phyloP scores from a whole-genome alignment of 768 basidiomycete species.

The Boletellus ananas region DNA sequence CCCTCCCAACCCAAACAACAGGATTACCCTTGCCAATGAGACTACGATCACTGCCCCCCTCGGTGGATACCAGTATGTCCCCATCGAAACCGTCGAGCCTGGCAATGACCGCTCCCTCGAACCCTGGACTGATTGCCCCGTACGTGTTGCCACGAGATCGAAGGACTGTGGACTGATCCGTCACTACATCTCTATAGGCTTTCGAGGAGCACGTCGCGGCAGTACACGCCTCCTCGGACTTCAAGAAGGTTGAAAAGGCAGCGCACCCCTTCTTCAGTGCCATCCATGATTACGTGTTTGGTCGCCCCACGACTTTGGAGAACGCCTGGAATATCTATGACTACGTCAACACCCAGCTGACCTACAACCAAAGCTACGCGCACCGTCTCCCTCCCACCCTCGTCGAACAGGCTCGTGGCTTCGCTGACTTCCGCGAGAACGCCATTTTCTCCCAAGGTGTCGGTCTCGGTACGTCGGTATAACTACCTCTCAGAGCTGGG shows the following conservation, averaged over 20 bases:
- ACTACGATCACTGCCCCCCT: slow-evolving; percentile 69
- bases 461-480: slow-evolving; percentile 64
- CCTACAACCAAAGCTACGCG: slow-evolving; percentile 80
- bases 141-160: slow-evolving; percentile 24
- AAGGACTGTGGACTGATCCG: slow-evolving; percentile 10
- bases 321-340: slow-evolving; percentile 81
- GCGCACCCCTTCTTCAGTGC: slow-evolving; percentile 64
- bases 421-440: slow-evolving; percentile 78
- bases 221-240: slow-evolving; percentile 60
- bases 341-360: slow-evolving; percentile 70
- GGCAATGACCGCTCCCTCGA: slow-evolving; percentile 79
- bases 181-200: slow-evolving; percentile 34
- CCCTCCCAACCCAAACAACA: slow-evolving; percentile 73
- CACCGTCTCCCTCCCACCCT: slow-evolving; percentile 76
- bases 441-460: slow-evolving; percentile 72
- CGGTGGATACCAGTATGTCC: slow-evolving; percentile 83
- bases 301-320: slow-evolving; percentile 60
- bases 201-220: slow-evolving; percentile 62
- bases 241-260: slow-evolving; percentile 56
- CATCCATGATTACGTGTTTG: slow-evolving; percentile 69
- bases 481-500: neutral
- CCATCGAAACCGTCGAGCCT: slow-evolving; percentile 86
- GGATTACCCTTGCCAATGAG: slow-evolving; percentile 75
- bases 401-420: slow-evolving; percentile 67
- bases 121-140: slow-evolving; percentile 67